These are phyloP conservation scores for Puccinia coronata DNA, from an alignment of 1,284 basidiomycete species.

Conservation along the genomic window DNA sequence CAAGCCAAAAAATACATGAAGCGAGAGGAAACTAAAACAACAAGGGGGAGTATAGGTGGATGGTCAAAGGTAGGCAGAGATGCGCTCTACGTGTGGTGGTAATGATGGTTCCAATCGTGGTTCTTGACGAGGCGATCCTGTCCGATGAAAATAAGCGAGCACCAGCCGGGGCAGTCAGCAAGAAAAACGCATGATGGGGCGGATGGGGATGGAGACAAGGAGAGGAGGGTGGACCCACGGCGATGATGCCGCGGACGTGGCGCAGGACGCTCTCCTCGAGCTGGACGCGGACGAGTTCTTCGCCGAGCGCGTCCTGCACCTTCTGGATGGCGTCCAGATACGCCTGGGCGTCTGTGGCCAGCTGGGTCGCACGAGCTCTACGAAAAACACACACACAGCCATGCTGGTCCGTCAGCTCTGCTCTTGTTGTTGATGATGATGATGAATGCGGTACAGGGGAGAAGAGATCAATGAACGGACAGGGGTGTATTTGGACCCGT, in stretches of 20 bases:
- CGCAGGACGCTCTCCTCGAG: constrained; percentile 31
- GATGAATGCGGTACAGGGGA: neutral
- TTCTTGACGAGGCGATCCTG: constrained; percentile 16
- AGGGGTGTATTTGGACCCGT: too few relatives aligned
- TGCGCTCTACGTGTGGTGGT: too few relatives aligned
- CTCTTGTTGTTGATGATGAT: too few relatives aligned
- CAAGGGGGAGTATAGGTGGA: too few relatives aligned
- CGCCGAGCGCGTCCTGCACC: constrained; percentile 10
- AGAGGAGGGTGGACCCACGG: neutral
- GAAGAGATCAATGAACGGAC: neutral
- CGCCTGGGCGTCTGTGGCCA: neutral
- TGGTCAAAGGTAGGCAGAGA: too few relatives aligned
- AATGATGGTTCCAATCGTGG: neutral
- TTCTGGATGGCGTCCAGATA: constrained; percentile 1
- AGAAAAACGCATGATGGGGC: neutral
- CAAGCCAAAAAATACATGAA: too few relatives aligned
- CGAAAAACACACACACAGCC: neutral
- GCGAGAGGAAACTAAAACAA: too few relatives aligned
- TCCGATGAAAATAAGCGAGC: neutral
- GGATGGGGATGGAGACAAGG: too few relatives aligned
- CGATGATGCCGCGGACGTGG: constrained; percentile 35
- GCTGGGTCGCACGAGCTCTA: constrained; percentile 13
- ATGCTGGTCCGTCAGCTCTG: too few relatives aligned
- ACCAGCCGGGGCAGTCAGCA: neutral
- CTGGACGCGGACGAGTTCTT: constrained; percentile 34